Base-by-base conservation (phyloP, 495 filamentous ascomycete species). In the Immersiella caudata region DNA sequence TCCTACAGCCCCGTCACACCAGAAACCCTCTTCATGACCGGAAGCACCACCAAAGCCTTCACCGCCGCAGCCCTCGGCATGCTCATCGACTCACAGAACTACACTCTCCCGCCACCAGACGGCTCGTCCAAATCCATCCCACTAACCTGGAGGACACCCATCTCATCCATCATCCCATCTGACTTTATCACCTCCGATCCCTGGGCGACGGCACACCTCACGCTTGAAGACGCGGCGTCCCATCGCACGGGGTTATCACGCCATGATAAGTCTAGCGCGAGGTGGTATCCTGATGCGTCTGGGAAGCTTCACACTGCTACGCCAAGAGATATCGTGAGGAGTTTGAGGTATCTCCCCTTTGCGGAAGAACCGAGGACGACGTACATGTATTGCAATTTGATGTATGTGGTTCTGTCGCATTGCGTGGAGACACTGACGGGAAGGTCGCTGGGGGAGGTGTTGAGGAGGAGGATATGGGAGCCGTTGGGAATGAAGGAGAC, bases 21-120 rank as follows among this genome's bases (percentile, higher is more conserved):
- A 11, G 74, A 80, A 8, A 78, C 76, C 8, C 68, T 78, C 9
- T 78, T 74, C 71, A 74, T 73, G 64, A 61, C 60, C 29, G 79
- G 71, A 33, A 85, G 83, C 69, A 88, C 85, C 0, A 87, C 84
- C 24, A 88, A 88, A 71, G 83, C 85, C 0, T 86, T 86, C 74
- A 84, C 82, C 9, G 81, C 81, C 0, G 83, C 86, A 12, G 74
- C 78, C 25, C 68, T 84, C 0, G 81, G 84, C 2, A 70, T 83
- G 2, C 75, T 82, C 0, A 79, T 88, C 52, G 77, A 81, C 18
- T 78, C 82, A 12, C 77, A 72, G 21, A 67, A 72, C 65, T 71
- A 55, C 63, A 35, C 24, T 36, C 36, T 8, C 18, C 62, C 50
- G 11, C 50, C 57, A 5, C n/a, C 12, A 11, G 26, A 60, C 5